These are phyloP conservation scores for Begonia loranthoides DNA, from an alignment of 306 rosid genomes.

Conservation along the genomic window DNA sequence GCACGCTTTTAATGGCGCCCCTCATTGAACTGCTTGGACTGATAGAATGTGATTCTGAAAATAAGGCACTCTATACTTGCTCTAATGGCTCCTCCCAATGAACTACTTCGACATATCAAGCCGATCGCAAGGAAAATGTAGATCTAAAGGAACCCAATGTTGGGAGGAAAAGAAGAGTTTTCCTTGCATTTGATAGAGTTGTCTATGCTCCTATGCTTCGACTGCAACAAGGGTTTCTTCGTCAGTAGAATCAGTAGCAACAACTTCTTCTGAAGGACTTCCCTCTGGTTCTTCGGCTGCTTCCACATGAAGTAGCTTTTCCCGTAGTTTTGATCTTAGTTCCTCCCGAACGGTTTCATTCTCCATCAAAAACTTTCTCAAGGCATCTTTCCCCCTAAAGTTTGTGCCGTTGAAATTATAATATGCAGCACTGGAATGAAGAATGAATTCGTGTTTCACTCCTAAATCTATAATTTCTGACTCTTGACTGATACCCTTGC, in stretches of 20 bases:
- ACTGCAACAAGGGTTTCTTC: constrained; percentile 40
- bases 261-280: constrained; percentile 26
- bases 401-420: constrained; percentile 29
- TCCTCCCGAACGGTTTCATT: constrained; percentile 38
- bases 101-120: too few relatives aligned
- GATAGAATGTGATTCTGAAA: too few relatives aligned
- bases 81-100: too few relatives aligned
- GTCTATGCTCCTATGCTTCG: constrained; percentile 15
- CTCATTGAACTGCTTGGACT: too few relatives aligned
- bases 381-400: constrained; percentile 55
- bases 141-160: too few relatives aligned
- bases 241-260: constrained; percentile 45
- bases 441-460: constrained; percentile 43
- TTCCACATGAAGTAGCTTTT: constrained; percentile 33
- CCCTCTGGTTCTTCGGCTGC: constrained; percentile 20
- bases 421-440: constrained; percentile 32
- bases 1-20: too few relatives aligned
- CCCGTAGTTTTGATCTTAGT: constrained; percentile 42
- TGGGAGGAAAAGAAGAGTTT: too few relatives aligned
- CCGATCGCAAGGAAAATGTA: too few relatives aligned
- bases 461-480: constrained; percentile 56
- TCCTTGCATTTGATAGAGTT: too few relatives aligned
- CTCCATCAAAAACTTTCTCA: constrained; percentile 46
- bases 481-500: constrained; percentile 64
- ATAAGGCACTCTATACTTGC: too few relatives aligned